Conservation (phyloP, 495 filamentous ascomycete genomes). For the Neurospora africana region DNA sequence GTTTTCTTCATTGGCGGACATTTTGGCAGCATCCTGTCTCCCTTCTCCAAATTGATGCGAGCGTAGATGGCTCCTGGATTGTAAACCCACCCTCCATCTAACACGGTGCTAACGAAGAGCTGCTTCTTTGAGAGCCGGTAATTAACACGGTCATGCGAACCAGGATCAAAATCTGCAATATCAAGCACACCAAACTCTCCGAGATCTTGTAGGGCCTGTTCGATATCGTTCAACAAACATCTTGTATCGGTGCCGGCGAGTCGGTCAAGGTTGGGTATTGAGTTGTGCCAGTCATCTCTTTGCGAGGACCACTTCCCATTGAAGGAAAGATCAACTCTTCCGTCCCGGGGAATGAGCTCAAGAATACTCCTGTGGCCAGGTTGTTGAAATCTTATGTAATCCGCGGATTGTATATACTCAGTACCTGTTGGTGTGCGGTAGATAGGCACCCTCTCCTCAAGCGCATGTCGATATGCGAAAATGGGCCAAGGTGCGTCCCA, state of each 20-base stretch:
- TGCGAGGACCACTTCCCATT: neutral
- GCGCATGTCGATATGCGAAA: neutral
- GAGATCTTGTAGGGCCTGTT: neutral
- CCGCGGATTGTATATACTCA: too few species aligned
- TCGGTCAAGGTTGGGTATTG: neutral
- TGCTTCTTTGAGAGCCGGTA: neutral
- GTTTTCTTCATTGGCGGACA: neutral
- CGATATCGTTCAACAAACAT: neutral
- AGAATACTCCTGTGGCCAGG: neutral
- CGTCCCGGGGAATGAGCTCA: neutral
- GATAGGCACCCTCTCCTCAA: neutral
- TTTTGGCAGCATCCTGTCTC: neutral
- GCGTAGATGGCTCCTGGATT: neutral
- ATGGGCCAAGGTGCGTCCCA: neutral
- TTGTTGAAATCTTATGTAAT: too few species aligned
- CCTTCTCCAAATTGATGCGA: neutral
- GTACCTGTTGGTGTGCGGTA: too few species aligned
- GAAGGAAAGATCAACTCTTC: neutral
- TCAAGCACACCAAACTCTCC: neutral
- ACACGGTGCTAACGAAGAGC: neutral
- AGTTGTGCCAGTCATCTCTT: neutral
- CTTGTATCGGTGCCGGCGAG: neutral
- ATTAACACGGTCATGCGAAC: neutral
- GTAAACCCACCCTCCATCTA: neutral
- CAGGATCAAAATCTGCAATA: neutral